phyloP scores from a whole-genome alignment of 192 early-diverging fungal genomes.

The Umbelopsis vinacea region DNA sequence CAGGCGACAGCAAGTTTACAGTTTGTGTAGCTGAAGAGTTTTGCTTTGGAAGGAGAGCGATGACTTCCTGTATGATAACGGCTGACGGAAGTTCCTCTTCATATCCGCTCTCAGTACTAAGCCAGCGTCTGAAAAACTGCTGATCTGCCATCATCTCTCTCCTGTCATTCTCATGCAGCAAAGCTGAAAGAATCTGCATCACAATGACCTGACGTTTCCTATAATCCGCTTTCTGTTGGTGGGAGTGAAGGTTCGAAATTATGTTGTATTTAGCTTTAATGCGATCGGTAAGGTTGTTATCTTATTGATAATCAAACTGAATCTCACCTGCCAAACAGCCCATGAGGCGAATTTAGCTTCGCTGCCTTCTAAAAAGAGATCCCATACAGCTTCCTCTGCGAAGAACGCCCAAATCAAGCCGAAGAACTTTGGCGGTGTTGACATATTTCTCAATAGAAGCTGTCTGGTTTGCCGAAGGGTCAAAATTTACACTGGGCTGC shows the following conservation, averaged over 20 bases:
- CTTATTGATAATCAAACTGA: not conserved
- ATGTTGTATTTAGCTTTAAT: not conserved
- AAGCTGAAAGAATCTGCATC: constrained; percentile 12
- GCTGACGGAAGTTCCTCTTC: constrained; percentile 14
- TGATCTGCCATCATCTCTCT: constrained; percentile 19
- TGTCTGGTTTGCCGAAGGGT: not conserved
- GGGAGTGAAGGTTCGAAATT: not conserved
- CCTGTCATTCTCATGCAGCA: constrained; percentile 15
- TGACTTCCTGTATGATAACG: constrained; percentile 11
- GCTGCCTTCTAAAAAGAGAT: constrained; percentile 14
- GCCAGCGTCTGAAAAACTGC: constrained; percentile 17
- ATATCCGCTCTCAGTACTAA: constrained; percentile 13
- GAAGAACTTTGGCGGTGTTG: constrained; percentile 19
- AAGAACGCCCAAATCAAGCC: constrained; percentile 19
- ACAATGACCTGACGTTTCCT: constrained; percentile 14
- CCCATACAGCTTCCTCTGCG: constrained; percentile 11
- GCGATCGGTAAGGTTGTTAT: not conserved
- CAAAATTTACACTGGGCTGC: not conserved
- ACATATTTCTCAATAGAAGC: not conserved
- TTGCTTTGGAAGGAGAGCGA: constrained; percentile 8
- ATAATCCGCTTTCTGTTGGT: constrained; percentile 4
- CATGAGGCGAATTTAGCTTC: constrained; percentile 15
- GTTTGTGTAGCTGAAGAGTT: constrained; percentile 14
- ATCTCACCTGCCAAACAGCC: constrained; percentile 23
- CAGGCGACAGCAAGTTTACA: not conserved